phyloP scores from a whole-genome alignment of 495 filamentous ascomycete species.

The Talaromyces trachyspermus region DNA sequence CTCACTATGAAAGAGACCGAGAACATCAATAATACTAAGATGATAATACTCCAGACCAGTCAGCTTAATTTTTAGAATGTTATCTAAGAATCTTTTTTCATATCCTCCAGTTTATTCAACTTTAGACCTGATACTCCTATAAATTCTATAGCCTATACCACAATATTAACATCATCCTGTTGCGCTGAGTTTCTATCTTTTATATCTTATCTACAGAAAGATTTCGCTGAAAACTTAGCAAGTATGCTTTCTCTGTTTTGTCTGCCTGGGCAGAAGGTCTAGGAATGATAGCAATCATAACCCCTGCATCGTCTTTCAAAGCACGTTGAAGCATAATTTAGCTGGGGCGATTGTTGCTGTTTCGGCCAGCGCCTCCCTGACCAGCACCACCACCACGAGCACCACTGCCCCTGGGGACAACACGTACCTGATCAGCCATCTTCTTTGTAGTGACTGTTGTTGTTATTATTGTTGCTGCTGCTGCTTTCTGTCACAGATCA shows the following conservation, averaged over 20 bases:
- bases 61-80: conserved; percentile 45
- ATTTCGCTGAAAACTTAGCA: conserved; percentile 18
- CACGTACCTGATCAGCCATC: too few relatives aligned
- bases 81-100: conserved; percentile 30
- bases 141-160: conserved; percentile 15
- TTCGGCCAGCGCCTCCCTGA: too few relatives aligned
- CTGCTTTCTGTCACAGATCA: too few relatives aligned
- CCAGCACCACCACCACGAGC: too few relatives aligned
- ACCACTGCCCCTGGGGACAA: too few relatives aligned
- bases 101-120: conserved; percentile 10
- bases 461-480: too few relatives aligned
- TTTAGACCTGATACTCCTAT: conserved; percentile 21
- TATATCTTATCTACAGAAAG: conserved; percentile 21
- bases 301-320: conserved; percentile 12
- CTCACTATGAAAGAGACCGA: conserved; percentile 42
- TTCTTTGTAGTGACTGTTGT: too few relatives aligned
- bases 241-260: conserved; percentile 11
- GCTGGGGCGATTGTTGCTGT: conserved; percentile 51
- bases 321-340: conserved; percentile 48
- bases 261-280: conserved; percentile 14
- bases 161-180: background rate
- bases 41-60: conserved; percentile 37
- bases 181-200: background rate
- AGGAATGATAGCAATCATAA: conserved; percentile 22
- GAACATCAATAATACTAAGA: conserved; percentile 48